These are phyloP conservation scores for Linum trigynum DNA, from an alignment of 345 rosid species.

Conservation along the genomic window DNA sequence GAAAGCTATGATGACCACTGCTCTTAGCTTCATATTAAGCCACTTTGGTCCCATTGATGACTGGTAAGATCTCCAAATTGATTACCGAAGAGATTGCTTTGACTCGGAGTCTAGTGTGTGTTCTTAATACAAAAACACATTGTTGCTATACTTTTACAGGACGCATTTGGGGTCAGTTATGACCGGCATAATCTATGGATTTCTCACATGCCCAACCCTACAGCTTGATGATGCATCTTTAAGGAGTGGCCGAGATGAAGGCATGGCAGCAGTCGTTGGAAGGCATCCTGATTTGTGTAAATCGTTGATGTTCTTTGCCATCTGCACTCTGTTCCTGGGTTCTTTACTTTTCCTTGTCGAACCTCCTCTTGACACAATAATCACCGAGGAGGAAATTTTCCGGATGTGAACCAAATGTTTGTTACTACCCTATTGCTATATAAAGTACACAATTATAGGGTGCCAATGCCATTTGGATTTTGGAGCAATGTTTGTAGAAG, in stretches of 20 bases:
- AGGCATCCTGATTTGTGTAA: conserved; percentile 44
- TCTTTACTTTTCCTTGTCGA: conserved; percentile 40
- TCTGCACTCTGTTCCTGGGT: conserved; percentile 34
- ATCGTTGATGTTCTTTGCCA: conserved; percentile 42
- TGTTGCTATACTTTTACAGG: conserved; percentile 30
- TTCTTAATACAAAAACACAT: not conserved
- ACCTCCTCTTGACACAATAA: conserved; percentile 39
- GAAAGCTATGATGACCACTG: conserved; percentile 60
- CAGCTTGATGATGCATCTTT: conserved; percentile 50
- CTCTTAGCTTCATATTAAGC: conserved; percentile 61
- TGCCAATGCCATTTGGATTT: not conserved
- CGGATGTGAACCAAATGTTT: not conserved
- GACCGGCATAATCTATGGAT: conserved; percentile 53
- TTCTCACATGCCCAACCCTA: conserved; percentile 47
- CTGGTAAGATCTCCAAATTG: conserved; percentile 36
- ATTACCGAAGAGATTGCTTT: too few species aligned
- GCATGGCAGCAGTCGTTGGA: conserved; percentile 29
- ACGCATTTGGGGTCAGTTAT: conserved; percentile 65
- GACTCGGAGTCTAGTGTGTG: not conserved
- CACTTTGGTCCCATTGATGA: conserved; percentile 69
- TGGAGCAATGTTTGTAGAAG: not conserved
- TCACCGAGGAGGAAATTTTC: conserved; percentile 11
- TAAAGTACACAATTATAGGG: not conserved
- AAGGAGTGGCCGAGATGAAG: conserved; percentile 45
- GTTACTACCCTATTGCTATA: not conserved